Conservation (phyloP, 2,329 filamentous ascomycete genomes). For the Alternaria novae-zelandiae region DNA sequence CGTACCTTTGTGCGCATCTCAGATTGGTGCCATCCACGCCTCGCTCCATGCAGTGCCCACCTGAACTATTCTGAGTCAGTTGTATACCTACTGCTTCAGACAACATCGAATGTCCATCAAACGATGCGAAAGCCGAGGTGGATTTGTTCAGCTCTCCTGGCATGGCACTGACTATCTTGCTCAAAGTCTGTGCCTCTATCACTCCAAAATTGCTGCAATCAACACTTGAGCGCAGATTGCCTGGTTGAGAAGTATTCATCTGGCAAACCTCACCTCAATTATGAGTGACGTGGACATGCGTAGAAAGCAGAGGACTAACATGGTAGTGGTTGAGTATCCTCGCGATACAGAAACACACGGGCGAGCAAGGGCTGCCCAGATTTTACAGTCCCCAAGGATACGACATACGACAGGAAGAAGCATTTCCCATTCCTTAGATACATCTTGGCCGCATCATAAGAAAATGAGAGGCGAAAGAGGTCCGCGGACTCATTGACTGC, state of each 20-base stretch:
- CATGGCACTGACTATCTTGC: neutral
- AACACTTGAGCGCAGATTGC: neutral
- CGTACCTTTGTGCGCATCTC: neutral
- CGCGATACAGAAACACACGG: neutral
- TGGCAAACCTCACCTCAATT: neutral
- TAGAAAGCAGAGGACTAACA: neutral
- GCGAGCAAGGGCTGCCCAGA: neutral
- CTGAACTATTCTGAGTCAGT: neutral
- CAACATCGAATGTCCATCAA: neutral
- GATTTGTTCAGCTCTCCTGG: neutral
- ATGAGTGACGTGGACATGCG: neutral
- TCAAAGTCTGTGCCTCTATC: neutral
- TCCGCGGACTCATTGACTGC: constrained; percentile 3
- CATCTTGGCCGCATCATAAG: constrained; percentile 1
- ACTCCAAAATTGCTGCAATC: neutral
- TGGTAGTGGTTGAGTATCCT: neutral
- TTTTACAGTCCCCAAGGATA: neutral
- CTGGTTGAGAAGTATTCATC: neutral
- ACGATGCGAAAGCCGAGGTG: neutral
- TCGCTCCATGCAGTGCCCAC: neutral
- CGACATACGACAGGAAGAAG: neutral
- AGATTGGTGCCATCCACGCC: neutral
- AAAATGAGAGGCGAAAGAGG: neutral
- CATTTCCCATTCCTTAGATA: neutral
- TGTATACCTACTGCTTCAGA: neutral